phyloP scores from a whole-genome alignment of 106 monocot species.

The Dendrobium officinale region DNA sequence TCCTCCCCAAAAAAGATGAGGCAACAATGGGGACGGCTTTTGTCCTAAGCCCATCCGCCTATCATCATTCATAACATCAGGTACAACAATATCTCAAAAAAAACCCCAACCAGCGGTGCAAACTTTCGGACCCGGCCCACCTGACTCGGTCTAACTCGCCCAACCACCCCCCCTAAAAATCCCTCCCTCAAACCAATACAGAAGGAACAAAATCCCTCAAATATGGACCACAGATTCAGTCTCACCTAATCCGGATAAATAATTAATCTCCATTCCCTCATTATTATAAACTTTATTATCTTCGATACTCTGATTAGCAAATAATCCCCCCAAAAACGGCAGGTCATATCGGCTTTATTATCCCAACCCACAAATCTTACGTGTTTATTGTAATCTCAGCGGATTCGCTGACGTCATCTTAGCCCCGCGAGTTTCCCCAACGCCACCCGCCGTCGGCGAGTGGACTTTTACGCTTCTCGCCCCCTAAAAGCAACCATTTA shows the following conservation, averaged over 20 bases:
- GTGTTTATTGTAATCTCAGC: neutral
- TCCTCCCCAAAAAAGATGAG: too few species aligned
- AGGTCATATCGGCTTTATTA: neutral
- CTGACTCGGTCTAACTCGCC: too few species aligned
- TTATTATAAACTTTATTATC: neutral
- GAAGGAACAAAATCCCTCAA: neutral
- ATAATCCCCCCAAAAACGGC: neutral
- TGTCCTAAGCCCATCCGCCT: too few species aligned
- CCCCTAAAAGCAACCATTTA: neutral
- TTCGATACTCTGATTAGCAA: neutral
- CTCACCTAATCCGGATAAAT: constrained; percentile 3
- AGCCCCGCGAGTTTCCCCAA: neutral
- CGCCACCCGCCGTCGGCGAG: neutral
- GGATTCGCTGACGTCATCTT: constrained; percentile 4
- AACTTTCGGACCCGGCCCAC: too few species aligned
- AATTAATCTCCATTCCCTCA: neutral
- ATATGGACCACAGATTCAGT: neutral
- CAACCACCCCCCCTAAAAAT: too few species aligned
- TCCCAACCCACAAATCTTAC: neutral
- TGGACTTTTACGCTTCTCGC: neutral
- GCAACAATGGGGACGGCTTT: too few species aligned
- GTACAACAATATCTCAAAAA: too few species aligned
- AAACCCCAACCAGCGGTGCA: too few species aligned
- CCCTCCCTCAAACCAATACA: too few species aligned
- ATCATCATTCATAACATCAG: too few species aligned